phyloP scores from a whole-genome alignment of 768 basidiomycete genomes.

The Cyclocybe cylindracea region DNA sequence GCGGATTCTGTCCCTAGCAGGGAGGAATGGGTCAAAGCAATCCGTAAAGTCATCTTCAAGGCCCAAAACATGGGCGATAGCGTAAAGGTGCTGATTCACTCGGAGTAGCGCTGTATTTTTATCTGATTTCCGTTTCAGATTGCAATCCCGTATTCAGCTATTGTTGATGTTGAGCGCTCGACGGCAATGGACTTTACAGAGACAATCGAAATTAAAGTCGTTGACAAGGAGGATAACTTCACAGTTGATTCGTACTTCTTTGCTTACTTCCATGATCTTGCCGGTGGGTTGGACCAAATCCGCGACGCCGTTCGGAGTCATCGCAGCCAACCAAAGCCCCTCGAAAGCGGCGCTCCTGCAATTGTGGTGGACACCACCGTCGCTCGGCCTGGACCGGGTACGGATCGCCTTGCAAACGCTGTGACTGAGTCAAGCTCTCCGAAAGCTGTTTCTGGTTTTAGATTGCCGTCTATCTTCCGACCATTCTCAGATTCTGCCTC shows the following conservation, averaged over 20 bases:
- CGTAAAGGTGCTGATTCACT: conserved; percentile 66
- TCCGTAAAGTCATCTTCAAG: conserved; percentile 93
- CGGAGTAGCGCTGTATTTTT: background rate
- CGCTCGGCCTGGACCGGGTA: conserved; percentile 38
- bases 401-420: conserved; percentile 38
- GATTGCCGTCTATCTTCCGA: conserved; percentile 63
- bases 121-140: conserved; percentile 46
- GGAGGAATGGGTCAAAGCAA: conserved; percentile 95
- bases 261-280: conserved; percentile 88
- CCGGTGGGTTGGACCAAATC: conserved; percentile 78
- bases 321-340: conserved; percentile 31
- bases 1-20: conserved; percentile 83
- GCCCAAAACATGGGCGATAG: conserved; percentile 95
- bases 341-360: conserved; percentile 34
- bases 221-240: conserved; percentile 79
- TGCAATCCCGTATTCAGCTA: conserved; percentile 88
- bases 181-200: conserved; percentile 94
- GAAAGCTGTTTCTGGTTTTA: conserved; percentile 52
- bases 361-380: conserved; percentile 63
- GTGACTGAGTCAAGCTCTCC: conserved; percentile 19
- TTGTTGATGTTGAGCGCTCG: conserved; percentile 87
- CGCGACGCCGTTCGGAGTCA: conserved; percentile 69
- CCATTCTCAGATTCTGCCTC: conserved; percentile 60
- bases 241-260: conserved; percentile 90
- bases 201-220: conserved; percentile 91